Conservation (phyloP, 306 rosid genomes). For the Vigna mungo region DNA sequence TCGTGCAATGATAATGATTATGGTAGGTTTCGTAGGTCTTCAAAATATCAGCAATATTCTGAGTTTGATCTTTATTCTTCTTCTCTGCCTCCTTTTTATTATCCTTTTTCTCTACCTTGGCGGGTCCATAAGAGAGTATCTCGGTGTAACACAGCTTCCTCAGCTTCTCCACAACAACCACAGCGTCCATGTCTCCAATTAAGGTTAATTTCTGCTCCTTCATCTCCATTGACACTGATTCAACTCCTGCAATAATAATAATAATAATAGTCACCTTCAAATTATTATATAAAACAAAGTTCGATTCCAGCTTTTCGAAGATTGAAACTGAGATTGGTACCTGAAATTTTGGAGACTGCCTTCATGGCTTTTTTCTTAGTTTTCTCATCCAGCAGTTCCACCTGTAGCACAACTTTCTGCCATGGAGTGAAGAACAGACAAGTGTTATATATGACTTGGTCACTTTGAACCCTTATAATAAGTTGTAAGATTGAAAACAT, state of each 20-base stretch:
- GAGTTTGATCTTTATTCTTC: constrained; percentile 33
- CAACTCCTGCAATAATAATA: constrained; percentile 59
- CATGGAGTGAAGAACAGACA: neutral
- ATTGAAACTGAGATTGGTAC: constrained; percentile 38
- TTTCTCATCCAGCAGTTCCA: constrained; percentile 55
- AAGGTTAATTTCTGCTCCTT: constrained; percentile 67
- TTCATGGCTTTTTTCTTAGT: constrained; percentile 65
- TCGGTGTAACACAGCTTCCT: constrained; percentile 60
- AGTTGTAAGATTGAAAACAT: neutral
- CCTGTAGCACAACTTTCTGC: constrained; percentile 69
- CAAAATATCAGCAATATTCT: constrained; percentile 2
- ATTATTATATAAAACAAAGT: too few species aligned
- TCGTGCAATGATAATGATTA: constrained; percentile 42
- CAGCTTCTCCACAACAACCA: constrained; percentile 58
- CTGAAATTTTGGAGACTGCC: constrained; percentile 64
- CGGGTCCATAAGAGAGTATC: constrained; percentile 70
- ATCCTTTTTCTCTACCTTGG: constrained; percentile 63
- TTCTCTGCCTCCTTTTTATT: constrained; percentile 33
- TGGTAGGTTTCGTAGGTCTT: constrained; percentile 6
- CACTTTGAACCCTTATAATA: neutral
- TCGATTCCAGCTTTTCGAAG: neutral
- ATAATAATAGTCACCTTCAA: too few species aligned
- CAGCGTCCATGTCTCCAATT: constrained; percentile 72
- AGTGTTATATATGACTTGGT: neutral
- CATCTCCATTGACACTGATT: constrained; percentile 66